Conservation (phyloP, 345 rosid species). For the Salix suchowensis region DNA sequence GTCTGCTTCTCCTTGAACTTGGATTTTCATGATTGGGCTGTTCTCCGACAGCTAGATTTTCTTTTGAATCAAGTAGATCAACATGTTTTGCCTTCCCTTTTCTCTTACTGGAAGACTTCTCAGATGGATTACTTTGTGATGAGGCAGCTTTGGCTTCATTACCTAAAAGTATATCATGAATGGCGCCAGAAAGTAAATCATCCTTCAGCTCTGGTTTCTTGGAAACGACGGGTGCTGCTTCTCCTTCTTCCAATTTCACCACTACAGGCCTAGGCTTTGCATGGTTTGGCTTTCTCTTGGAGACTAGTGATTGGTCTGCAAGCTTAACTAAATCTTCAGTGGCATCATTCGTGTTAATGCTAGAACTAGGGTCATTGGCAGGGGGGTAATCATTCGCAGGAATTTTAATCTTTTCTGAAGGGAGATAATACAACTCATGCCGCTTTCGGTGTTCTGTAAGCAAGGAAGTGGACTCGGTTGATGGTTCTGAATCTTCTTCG, state of each 20-base stretch:
- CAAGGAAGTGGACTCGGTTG: slow-evolving; percentile 62
- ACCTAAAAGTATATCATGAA: slow-evolving; percentile 67
- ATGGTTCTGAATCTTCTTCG: slow-evolving; percentile 55
- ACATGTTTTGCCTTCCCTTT: slow-evolving; percentile 61
- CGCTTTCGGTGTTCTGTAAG: slow-evolving; percentile 87
- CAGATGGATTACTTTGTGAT: slow-evolving; percentile 24
- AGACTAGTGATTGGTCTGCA: slow-evolving; percentile 46
- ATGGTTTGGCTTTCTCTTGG: slow-evolving; percentile 50
- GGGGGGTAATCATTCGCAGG: slow-evolving; percentile 63
- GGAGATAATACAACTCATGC: slow-evolving; percentile 75
- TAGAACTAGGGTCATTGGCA: slow-evolving; percentile 54
- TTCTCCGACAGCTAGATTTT: slow-evolving; percentile 29
- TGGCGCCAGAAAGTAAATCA: slow-evolving; percentile 56
- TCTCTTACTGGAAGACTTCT: slow-evolving; percentile 34
- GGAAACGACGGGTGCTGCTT: slow-evolving; percentile 23
- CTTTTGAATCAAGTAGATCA: slow-evolving; percentile 32
- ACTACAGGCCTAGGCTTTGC: slow-evolving; percentile 89
- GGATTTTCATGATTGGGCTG: slow-evolving; percentile 28
- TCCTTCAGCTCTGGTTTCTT: slow-evolving; percentile 37
- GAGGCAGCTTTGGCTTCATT: slow-evolving; percentile 28
- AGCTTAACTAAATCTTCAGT: slow-evolving; percentile 46
- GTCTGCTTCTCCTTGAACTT: slow-evolving; percentile 51
- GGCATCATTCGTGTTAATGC: slow-evolving; percentile 30
- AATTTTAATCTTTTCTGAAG: slow-evolving; percentile 51
- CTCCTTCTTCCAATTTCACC: slow-evolving; percentile 79